Conservation (phyloP, 805 yeast species). For the Spathaspora girioi region DNA sequence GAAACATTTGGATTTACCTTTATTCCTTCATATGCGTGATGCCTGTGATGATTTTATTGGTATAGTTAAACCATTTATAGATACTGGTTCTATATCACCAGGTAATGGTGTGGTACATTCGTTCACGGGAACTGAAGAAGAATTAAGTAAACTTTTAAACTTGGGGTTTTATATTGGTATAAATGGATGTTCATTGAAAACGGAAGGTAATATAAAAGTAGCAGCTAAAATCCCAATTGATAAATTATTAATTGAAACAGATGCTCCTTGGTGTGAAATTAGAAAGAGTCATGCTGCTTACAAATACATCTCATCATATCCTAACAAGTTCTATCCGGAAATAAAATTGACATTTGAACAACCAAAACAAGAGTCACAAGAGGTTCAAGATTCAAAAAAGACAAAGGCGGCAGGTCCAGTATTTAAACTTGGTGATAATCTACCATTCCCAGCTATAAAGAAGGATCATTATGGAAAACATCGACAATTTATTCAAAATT, state of each 20-base stretch:
- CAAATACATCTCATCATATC: slow-evolving; percentile 50
- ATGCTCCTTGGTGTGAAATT: slow-evolving; percentile 98
- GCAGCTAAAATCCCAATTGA: slow-evolving; percentile 67
- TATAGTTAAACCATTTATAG: slow-evolving; percentile 60
- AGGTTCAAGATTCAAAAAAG: slow-evolving; percentile 3
- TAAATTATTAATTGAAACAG: slow-evolving; percentile 81
- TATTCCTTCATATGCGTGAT: slow-evolving; percentile 87
- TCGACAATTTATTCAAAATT: slow-evolving; percentile 9
- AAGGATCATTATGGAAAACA: slow-evolving; percentile 54
- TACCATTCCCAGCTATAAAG: slow-evolving; percentile 65
- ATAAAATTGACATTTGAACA: not conserved
- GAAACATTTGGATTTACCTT: slow-evolving; percentile 53
- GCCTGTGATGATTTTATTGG: slow-evolving; percentile 76
- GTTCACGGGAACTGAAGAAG: slow-evolving; percentile 78
- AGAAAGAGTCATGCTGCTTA: slow-evolving; percentile 77
- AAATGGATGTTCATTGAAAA: slow-evolving; percentile 89
- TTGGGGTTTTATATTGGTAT: slow-evolving; percentile 72
- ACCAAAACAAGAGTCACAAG: slow-evolving; percentile 5
- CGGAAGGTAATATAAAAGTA: slow-evolving; percentile 67
- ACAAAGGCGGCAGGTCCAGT: slow-evolving; percentile 8
- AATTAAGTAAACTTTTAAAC: slow-evolving; percentile 52
- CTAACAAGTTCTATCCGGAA: slow-evolving; percentile 54
- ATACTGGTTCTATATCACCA: slow-evolving; percentile 32
- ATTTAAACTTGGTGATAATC: slow-evolving; percentile 41
- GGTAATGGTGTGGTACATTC: slow-evolving; percentile 90